Conservation (phyloP, 139 green algal genomes). For the Chlamydomonas schloesseri region DNA sequence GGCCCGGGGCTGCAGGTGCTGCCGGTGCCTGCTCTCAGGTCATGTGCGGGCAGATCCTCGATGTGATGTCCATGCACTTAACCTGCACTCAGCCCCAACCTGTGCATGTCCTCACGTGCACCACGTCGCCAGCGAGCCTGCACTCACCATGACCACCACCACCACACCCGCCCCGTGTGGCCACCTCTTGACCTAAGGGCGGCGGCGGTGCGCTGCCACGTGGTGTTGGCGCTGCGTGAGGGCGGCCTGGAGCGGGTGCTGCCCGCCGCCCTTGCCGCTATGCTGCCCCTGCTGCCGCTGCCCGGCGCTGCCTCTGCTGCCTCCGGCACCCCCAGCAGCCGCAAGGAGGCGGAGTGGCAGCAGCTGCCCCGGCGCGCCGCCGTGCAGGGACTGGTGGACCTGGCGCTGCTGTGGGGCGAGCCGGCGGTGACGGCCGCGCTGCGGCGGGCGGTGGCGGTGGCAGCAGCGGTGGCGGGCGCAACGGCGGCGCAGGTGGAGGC, state of each 20-base stretch:
- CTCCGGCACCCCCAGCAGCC: neutral
- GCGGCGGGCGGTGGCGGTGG: neutral
- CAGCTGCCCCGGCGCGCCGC: constrained; percentile 1
- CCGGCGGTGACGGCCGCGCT: neutral
- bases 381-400: constrained; percentile 28
- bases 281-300: neutral
- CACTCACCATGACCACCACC: too few relatives aligned
- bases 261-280: neutral
- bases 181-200: too few relatives aligned
- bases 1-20: too few relatives aligned
- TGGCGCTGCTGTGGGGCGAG: constrained; percentile 19
- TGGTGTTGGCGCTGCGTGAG: constrained; percentile 10
- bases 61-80: too few relatives aligned
- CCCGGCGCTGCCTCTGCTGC: too few relatives aligned
- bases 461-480: too few relatives aligned
- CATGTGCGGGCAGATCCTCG: too few relatives aligned
- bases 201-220: constrained; percentile 6
- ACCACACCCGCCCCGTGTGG: too few relatives aligned
- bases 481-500: neutral
- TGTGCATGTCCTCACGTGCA: too few relatives aligned
- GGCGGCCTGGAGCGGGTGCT: neutral
- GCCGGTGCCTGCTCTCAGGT: too few relatives aligned
- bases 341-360: neutral
- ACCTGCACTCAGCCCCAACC: too few relatives aligned
- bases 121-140: too few relatives aligned